phyloP scores from a whole-genome alignment of 1,139 yeast genomes.

The Hansenula anomala region DNA sequence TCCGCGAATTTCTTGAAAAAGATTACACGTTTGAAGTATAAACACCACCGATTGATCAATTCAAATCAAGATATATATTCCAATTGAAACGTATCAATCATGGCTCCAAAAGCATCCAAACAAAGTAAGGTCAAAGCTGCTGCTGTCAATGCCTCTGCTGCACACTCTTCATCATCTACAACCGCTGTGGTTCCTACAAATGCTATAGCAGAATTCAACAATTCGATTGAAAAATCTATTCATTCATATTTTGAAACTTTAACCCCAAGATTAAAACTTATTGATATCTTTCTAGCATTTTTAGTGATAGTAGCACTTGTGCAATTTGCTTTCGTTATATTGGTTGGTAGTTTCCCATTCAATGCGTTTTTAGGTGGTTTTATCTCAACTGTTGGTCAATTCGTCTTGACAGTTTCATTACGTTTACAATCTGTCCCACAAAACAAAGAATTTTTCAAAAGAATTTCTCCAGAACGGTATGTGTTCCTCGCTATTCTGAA shows the following conservation, averaged over 20 bases:
- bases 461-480: conserved; percentile 54
- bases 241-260: conserved; percentile 37
- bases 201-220: conserved; percentile 36
- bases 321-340: conserved; percentile 71
- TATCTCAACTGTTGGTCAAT: conserved; percentile 89
- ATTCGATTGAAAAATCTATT: conserved; percentile 45
- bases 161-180: neutral
- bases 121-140: neutral
- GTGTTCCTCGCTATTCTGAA: too few species aligned
- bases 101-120: neutral
- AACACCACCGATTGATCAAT: too few species aligned
- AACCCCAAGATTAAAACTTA: conserved; percentile 44
- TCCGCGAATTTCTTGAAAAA: too few species aligned
- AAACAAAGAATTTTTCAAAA: conserved; percentile 37
- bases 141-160: conserved; percentile 1
- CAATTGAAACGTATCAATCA: too few species aligned
- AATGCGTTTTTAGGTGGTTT: conserved; percentile 96
- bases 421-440: conserved; percentile 60
- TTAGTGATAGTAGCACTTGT: conserved; percentile 69
- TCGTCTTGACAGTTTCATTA: conserved; percentile 77
- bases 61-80: too few species aligned
- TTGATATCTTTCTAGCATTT: conserved; percentile 74
- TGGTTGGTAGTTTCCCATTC: conserved; percentile 91
- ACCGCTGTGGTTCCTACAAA: neutral
- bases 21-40: too few species aligned